Conservation (phyloP, 2,329 filamentous ascomycete genomes). For the Cercospora janseana region DNA sequence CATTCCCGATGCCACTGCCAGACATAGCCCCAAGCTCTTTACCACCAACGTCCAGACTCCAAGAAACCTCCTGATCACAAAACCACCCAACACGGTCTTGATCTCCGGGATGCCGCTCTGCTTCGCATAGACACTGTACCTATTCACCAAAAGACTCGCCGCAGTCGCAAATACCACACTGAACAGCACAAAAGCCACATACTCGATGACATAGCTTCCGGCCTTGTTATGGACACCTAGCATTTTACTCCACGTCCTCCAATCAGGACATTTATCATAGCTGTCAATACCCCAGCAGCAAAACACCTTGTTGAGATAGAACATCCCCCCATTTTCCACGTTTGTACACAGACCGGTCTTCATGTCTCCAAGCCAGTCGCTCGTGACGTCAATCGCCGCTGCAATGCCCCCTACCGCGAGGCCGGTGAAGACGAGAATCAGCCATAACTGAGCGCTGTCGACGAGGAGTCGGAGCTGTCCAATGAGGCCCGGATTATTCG, state of each 20-base stretch:
- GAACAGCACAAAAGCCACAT: constrained; percentile 80
- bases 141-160: constrained; percentile 75
- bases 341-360: constrained; percentile 85
- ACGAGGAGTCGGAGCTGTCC: constrained; percentile 71
- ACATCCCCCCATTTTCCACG: constrained; percentile 70
- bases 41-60: constrained; percentile 84
- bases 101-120: constrained; percentile 97
- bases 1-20: constrained; percentile 89
- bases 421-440: constrained; percentile 81
- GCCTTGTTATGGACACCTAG: constrained; percentile 64
- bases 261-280: constrained; percentile 77
- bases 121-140: constrained; percentile 83
- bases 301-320: constrained; percentile 87
- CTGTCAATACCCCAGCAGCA: constrained; percentile 89
- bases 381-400: constrained; percentile 83
- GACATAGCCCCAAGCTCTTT: constrained; percentile 84
- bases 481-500: constrained; percentile 66
- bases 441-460: constrained; percentile 88
- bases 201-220: constrained; percentile 80
- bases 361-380: constrained; percentile 89
- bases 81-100: constrained; percentile 91
- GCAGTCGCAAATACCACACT: constrained; percentile 80
- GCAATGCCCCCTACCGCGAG: constrained; percentile 80
- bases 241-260: constrained; percentile 79
- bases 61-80: constrained; percentile 84